Evolutionary conservation across 768 basidiomycete species (phyloP).

Genomic region (Tephrocybe sp.): DNA sequence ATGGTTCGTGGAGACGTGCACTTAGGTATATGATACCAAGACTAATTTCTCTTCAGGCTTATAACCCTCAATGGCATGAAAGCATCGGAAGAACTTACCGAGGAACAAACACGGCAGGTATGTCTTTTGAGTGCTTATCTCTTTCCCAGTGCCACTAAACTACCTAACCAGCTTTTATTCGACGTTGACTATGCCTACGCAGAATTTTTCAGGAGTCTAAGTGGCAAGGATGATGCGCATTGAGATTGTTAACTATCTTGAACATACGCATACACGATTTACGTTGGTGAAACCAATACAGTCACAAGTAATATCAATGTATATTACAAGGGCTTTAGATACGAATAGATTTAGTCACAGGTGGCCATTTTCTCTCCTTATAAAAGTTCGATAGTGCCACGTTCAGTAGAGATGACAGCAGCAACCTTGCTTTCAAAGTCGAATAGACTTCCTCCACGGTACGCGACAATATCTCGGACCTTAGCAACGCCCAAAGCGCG

Average conservation of each 20-base stretch:
- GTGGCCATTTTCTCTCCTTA: background rate
- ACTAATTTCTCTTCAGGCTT: slow-evolving; percentile 51
- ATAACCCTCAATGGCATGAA: slow-evolving; percentile 97
- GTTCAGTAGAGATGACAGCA: slow-evolving; percentile 33
- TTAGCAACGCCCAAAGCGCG: slow-evolving; percentile 36
- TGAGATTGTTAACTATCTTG: background rate
- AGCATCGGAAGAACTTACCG: slow-evolving; percentile 92
- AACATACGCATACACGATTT: too few species aligned
- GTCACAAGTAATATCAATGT: too few species aligned
- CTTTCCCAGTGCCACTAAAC: background rate
- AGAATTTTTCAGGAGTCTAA: slow-evolving; percentile 83
- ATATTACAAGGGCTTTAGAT: too few species aligned
- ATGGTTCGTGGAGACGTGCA: slow-evolving; percentile 60
- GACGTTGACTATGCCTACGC: slow-evolving; percentile 97
- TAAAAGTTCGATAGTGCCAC: slow-evolving; percentile 14
- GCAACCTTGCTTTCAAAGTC: slow-evolving; percentile 44
- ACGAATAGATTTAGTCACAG: too few species aligned
- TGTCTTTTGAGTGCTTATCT: slow-evolving; percentile 12
- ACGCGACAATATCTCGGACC: slow-evolving; percentile 36
- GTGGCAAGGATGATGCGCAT: slow-evolving; percentile 34
- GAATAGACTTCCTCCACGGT: slow-evolving; percentile 35
- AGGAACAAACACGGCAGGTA: slow-evolving; percentile 93
- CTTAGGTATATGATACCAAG: background rate
- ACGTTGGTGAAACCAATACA: too few species aligned
- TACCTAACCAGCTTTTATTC: slow-evolving; percentile 71